Base-by-base conservation (phyloP, 768 basidiomycete genomes). In the Trametes sanguinea region DNA sequence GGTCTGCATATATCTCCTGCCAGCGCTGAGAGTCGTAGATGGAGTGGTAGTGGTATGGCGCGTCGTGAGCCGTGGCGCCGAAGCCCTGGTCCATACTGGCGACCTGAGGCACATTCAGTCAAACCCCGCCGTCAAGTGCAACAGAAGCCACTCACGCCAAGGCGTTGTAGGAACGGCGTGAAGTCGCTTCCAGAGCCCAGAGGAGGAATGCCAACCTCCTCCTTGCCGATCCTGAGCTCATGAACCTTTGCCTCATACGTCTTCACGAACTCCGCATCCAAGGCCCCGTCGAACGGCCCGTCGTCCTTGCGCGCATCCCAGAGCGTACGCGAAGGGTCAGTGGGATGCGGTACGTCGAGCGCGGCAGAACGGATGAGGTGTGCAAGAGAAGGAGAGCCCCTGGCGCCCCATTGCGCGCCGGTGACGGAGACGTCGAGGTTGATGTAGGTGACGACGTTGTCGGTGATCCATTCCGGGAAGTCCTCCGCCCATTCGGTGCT, bases 401-500 rank as follows among this genome's bases (percentile, higher is more conserved):
- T 63, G 0, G 77, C 78, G n/a, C 22, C 68, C 65, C 76, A 85
- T 89, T n/a, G 77, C 50, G 37, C 55, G 57, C 54, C 33, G 30
- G 45, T 58, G 4, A 22, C 22, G 50, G 46, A 65, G 3, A 65
- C 60, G 48, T 68, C 85, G 44, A 94, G 79, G 71, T 97, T 97
- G 59, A 97, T 76, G 71, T 98, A 98, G 14, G 91, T 82, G 22
- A 92, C 94, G 48, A 88, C 90, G 64, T 95, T 83, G 44, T 87
- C 77, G 42, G 83, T 80, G 44, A 98, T 84, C 86, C 90, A 96
- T 10, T 84, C 80, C 0, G 86, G 71, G 71, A 96, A 98, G 72
- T 98, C 96, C 73, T 98, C 96, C 1, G 87, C 94, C 83, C 89
- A 96, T 75, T 98, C 96, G 6, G 92, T 95, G 69, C 87, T 90